Evolutionary conservation across 2,329 filamentous ascomycete species (phyloP).

Genomic region (Xylariaceae sp.): DNA sequence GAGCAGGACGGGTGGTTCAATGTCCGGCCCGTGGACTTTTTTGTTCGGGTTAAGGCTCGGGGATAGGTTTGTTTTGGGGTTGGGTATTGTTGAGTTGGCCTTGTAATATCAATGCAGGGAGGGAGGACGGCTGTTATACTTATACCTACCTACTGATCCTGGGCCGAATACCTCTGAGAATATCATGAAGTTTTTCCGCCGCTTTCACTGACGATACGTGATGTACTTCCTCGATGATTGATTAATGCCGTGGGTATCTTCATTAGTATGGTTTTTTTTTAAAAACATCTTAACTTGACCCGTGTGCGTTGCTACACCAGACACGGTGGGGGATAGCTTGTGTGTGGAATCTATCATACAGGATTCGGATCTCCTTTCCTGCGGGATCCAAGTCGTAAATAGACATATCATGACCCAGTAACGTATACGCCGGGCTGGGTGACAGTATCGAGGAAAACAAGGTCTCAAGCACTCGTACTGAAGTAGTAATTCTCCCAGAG

Average conservation of each 20-base stretch:
- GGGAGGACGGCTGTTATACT: background rate
- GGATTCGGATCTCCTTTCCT: background rate
- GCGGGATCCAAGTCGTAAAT: background rate
- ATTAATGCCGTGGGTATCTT: background rate
- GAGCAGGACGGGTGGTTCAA: slow-evolving; percentile 52
- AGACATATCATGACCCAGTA: background rate
- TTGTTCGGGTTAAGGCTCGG: slow-evolving; percentile 41
- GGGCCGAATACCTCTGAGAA: background rate
- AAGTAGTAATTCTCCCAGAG: slow-evolving; percentile 99
- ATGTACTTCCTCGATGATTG: background rate
- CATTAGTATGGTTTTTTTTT: background rate
- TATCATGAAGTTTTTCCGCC: background rate
- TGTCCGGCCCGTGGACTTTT: slow-evolving; percentile 45
- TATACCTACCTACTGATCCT: background rate
- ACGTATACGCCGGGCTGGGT: background rate
- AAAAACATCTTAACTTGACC: background rate
- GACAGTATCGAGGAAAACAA: background rate
- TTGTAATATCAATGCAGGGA: background rate
- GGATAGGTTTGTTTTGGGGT: slow-evolving; percentile 7
- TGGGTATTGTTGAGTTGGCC: too few species aligned
- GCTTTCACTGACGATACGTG: background rate
- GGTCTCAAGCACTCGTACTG: slow-evolving; percentile 45
- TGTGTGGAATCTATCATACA: background rate
- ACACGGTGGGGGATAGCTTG: background rate
- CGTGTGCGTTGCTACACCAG: background rate